These are phyloP conservation scores for Mycena pura DNA, from an alignment of 768 basidiomycete species.

Conservation along the genomic window DNA sequence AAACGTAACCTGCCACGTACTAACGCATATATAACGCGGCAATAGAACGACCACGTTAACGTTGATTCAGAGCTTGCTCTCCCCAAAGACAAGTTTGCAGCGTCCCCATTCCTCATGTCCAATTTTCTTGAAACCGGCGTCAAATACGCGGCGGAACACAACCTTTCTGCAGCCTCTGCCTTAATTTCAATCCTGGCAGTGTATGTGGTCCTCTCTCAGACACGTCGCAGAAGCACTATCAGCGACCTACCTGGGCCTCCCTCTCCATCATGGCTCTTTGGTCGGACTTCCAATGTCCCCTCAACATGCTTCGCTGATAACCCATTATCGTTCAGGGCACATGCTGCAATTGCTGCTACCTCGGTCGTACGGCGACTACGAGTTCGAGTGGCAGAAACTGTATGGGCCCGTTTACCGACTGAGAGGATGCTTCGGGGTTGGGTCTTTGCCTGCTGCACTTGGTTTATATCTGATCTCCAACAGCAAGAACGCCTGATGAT, in stretches of 20 bases:
- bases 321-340: neutral
- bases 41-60: too few relatives aligned
- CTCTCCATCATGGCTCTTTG: neutral
- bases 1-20: too few relatives aligned
- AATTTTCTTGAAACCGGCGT: neutral
- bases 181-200: neutral
- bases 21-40: too few relatives aligned
- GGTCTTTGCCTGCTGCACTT: neutral
- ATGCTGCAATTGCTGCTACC: slow-evolving; percentile 6
- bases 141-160: neutral
- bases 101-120: neutral
- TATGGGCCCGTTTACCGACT: slow-evolving; percentile 11
- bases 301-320: neutral
- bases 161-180: neutral
- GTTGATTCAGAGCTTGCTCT: too few relatives aligned
- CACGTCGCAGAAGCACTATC: neutral
- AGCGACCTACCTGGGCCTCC: neutral
- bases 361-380: slow-evolving; percentile 2
- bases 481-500: slow-evolving; percentile 12
- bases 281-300: neutral
- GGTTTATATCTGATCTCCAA: neutral
- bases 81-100: too few relatives aligned
- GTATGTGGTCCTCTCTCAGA: neutral
- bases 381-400: slow-evolving; percentile 10
- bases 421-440: slow-evolving; percentile 13